Base-by-base conservation (phyloP, 805 yeast genomes). In the Sugiyamaella smithiae region DNA sequence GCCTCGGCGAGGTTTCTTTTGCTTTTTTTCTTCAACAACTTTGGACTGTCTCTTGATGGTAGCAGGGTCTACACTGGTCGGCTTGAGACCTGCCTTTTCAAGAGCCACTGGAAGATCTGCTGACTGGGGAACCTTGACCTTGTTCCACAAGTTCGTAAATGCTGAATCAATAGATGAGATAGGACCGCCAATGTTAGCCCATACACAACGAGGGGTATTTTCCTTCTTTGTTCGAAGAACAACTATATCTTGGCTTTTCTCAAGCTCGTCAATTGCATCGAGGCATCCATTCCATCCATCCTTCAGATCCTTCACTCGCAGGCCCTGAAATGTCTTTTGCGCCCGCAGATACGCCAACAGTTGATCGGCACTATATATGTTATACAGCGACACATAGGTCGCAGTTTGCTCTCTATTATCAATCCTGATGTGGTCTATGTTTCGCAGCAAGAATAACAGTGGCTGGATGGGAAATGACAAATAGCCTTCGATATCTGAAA, bases 11-110 rank as follows among this genome's bases (percentile, higher is more conserved):
- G 95, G 87, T 68, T 87, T 90, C 78, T 88, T 88, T 65, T 85
- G 89, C 69, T 89, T 91, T 66, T 85, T 80, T 45, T 75, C 78
- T 26, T 69, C 71, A 1, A 74, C 68, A 14, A 73, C 67, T 35
- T 73, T 75, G 40, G 77, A 78, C 48, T 77, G 79, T 63, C 82
- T 84, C 67, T 84, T 87, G 51, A 89, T 70, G n/a, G 86, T 79
- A 36, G 89, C 87, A n/a, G 99, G 98, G 64, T 93, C 99, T n/a
- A 89, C 93, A 62, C 93, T 85, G 0, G 98, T 91, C 7, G 99
- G 99, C 66, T 89, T 93, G 66, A 93, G 76, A n/a, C 96, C 91
- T 51, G 86, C 82, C 51, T 82, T 87, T 51, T 84, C 77, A 54
- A 93, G 74, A 49, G 81, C 80, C 48, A 83, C 80, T 22, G 95